Percentiles rank a stretch among this genome's conserved stretches.
These are phyloP conservation scores for Purpureocillium lavendulum DNA, from an alignment of 2,329 filamentous ascomycete genomes.

Conservation along the genomic window DNA sequence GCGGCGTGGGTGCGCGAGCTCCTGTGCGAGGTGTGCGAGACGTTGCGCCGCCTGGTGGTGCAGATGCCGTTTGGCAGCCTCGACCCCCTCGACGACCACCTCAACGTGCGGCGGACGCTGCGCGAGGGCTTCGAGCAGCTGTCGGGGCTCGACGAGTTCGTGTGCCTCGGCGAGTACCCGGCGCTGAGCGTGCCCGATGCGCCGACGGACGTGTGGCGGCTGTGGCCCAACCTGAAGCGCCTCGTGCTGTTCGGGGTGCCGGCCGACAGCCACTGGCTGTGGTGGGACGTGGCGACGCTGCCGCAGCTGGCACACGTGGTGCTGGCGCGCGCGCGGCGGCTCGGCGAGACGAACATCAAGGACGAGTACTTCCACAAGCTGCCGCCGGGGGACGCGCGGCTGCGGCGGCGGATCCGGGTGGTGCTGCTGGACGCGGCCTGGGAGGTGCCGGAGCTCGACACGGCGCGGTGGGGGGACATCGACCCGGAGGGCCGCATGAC, in stretches of 20 bases:
- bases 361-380: conserved; percentile 29
- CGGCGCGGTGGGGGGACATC: conserved; percentile 22
- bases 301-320: conserved; percentile 31
- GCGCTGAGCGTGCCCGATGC: conserved; percentile 24
- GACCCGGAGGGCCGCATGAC: conserved; percentile 27
- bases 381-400: conserved; percentile 16
- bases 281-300: conserved; percentile 28
- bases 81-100: conserved; percentile 31
- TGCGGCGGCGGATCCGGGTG: conserved; percentile 19
- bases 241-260: conserved; percentile 34
- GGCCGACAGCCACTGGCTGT: conserved; percentile 26
- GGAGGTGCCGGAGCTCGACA: conserved; percentile 14
- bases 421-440: conserved; percentile 21
- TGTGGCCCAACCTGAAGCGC: conserved; percentile 32
- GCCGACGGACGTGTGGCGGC: conserved; percentile 30
- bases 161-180: conserved; percentile 37
- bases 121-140: conserved; percentile 36
- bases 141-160: conserved; percentile 36
- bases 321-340: conserved; percentile 26
- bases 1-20: conserved; percentile 32
- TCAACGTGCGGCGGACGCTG: conserved; percentile 29
- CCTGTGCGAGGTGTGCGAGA: conserved; percentile 28
- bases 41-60: conserved; percentile 36
- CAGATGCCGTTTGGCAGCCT: conserved; percentile 38
- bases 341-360: conserved; percentile 28